Evolutionary conservation across 257 asterid species (phyloP), one percentile per base, ranked within the genome.

Genomic region (Fraxinus cuspidata): DNA sequence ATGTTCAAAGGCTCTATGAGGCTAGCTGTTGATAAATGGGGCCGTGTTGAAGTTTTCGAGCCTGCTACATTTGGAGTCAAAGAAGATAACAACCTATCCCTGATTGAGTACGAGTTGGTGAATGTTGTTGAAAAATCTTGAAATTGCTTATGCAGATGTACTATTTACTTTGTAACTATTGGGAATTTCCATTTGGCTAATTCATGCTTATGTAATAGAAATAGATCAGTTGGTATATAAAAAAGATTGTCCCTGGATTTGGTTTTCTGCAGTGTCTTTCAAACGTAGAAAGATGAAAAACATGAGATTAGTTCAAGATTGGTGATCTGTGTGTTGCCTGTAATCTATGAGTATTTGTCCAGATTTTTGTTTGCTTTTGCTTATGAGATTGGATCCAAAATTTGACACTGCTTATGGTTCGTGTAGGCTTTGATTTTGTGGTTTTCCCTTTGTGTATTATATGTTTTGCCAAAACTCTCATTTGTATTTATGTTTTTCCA

Each of bases 221-320:
- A 32, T 32, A 32, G 35, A 32, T 32, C 1, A 6, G 47, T 40
- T 40, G 47, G 15, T 40, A 40, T 40, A 40, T 40, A 40, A 11
- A 40, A 40, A 40, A 40, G 16, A 10, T 40, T 40, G 47, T 40
- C 47, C 16, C 15, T 40, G 13, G 47, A 40, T 40, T 64, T 71
- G 78, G 64, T 53, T 80, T 27, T 63, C 32, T 81, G 73, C 65
- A 70, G 74, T 74, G 44, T 69, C 75, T 37, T 23, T 69, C 68
- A 70, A 63, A 72, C 79, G 86, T 83, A 78, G 71, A 75, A 70
- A 76, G 70, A 72, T 67, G 72, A 44, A 70, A 67, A 19, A 72
- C 71, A 60, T 68, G 64, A 40, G 73, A 75, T 74, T 70, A 16
- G 78, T 73, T 47, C 56, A 47, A 53, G 71, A 44, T 15, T 37